Conservation (phyloP, 139 green algal species). For the Coccomyxa sp. region DNA sequence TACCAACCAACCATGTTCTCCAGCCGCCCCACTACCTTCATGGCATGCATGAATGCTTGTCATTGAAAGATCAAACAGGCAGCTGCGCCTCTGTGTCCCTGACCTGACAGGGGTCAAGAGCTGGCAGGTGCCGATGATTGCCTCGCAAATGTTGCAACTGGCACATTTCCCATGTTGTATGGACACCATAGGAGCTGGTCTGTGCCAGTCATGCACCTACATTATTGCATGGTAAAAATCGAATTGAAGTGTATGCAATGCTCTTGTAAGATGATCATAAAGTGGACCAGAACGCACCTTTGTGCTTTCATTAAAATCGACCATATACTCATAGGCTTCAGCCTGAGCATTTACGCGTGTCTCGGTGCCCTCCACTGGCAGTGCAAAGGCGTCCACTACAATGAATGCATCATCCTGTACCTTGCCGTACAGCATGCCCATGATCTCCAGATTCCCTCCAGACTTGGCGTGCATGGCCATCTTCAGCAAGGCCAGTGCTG, state of each 20-base stretch:
- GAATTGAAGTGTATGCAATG: too few relatives aligned
- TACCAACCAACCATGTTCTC: constrained; percentile 99
- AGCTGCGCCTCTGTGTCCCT: too few relatives aligned
- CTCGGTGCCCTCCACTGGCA: constrained; percentile 98
- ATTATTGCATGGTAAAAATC: too few relatives aligned
- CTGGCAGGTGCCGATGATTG: too few relatives aligned
- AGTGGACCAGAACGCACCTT: constrained; percentile 18
- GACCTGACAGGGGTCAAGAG: too few relatives aligned
- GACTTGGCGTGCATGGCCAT: constrained; percentile 95
- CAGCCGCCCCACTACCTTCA: constrained; percentile 57
- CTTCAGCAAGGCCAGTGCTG: constrained; percentile 92
- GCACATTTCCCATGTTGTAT: too few relatives aligned
- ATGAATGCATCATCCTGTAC: constrained; percentile 82
- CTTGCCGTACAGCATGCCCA: constrained; percentile 97
- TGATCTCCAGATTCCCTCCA: constrained; percentile 92
- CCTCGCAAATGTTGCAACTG: too few relatives aligned
- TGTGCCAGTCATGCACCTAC: too few relatives aligned
- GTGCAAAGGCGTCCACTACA: constrained; percentile 91
- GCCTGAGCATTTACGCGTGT: constrained; percentile 91
- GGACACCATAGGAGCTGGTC: too few relatives aligned
- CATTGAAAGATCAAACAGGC: too few relatives aligned
- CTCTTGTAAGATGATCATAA: too few relatives aligned
- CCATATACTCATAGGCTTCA: constrained; percentile 95
- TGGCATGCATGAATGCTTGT: neutral
- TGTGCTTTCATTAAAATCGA: constrained; percentile 77